Evolutionary conservation across 2,329 filamentous ascomycete species (phyloP).

Genomic region (Cercospora zeina): DNA sequence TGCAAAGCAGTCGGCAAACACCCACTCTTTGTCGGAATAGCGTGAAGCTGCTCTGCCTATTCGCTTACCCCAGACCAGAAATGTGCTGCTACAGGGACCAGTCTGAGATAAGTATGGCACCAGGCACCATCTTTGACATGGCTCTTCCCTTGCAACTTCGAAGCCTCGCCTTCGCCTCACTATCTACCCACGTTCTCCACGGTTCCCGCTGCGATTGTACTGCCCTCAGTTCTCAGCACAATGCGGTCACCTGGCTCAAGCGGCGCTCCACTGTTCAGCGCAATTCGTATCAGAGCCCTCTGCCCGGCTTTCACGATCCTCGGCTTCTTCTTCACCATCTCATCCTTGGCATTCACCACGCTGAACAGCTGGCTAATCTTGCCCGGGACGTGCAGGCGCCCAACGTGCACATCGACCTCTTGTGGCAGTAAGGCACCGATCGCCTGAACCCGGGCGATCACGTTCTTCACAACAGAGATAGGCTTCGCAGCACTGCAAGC

Average conservation of each 20-base stretch:
- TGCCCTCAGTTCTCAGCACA: conserved; percentile 75
- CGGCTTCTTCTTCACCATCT: conserved; percentile 77
- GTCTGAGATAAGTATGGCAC: no score
- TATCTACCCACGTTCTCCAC: conserved; percentile 51
- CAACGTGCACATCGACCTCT: conserved; percentile 84
- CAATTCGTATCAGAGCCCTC: conserved; percentile 66
- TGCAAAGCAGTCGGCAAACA: no score
- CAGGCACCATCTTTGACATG: neutral
- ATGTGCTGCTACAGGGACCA: no score
- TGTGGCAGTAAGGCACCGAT: conserved; percentile 90
- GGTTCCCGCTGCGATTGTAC: conserved; percentile 84
- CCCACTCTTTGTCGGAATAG: no score
- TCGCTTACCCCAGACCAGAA: no score
- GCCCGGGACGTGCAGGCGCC: conserved; percentile 75
- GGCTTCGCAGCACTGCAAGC: conserved; percentile 66
- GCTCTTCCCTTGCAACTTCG: neutral
- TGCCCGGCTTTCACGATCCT: conserved; percentile 79
- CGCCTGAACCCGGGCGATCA: conserved; percentile 81
- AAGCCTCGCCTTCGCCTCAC: neutral
- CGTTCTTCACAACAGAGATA: conserved; percentile 68
- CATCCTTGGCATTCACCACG: conserved; percentile 71
- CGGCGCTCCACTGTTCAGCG: conserved; percentile 68
- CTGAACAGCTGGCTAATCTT: conserved; percentile 71
- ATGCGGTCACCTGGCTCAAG: conserved; percentile 78
- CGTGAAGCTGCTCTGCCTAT: no score